Percentiles rank a stretch among this genome's conserved stretches.
phyloP scores from a whole-genome alignment of 2,329 filamentous ascomycete genomes.

The Waltergamsia citrina region DNA sequence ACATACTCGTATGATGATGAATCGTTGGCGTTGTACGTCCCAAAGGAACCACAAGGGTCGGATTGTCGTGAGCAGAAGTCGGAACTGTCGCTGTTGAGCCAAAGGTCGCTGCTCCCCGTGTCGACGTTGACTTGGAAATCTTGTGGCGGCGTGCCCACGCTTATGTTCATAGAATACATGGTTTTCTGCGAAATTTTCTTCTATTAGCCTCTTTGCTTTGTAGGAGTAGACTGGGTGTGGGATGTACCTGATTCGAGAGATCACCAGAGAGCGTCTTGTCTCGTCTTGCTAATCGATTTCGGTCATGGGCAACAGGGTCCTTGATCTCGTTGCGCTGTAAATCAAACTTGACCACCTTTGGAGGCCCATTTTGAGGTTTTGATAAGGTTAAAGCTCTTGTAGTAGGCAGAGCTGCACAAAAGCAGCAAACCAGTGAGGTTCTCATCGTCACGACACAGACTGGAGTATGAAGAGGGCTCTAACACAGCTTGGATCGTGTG shows the following conservation, averaged over 20 bases:
- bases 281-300: constrained; percentile 28
- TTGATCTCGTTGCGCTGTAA: constrained; percentile 24
- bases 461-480: too few relatives aligned
- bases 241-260: constrained; percentile 46
- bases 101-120: constrained; percentile 61
- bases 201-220: too few relatives aligned
- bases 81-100: constrained; percentile 60
- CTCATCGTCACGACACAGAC: too few relatives aligned
- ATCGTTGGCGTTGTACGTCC: constrained; percentile 58
- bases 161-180: constrained; percentile 54
- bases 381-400: constrained; percentile 16
- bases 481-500: too few relatives aligned
- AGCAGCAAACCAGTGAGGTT: too few relatives aligned
- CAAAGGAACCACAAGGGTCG: constrained; percentile 48
- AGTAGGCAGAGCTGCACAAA: too few relatives aligned
- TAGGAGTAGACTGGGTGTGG: constrained; percentile 9
- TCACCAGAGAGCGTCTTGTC: constrained; percentile 30
- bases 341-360: constrained; percentile 35
- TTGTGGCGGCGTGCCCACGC: constrained; percentile 53
- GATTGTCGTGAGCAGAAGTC: constrained; percentile 40
- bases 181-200: constrained; percentile 35
- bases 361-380: constrained; percentile 21
- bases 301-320: constrained; percentile 33
- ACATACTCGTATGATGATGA: constrained; percentile 72
- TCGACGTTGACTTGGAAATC: constrained; percentile 50